Base-by-base conservation (phyloP, 176 grass and related monocot genomes). In the Puya raimondii region DNA sequence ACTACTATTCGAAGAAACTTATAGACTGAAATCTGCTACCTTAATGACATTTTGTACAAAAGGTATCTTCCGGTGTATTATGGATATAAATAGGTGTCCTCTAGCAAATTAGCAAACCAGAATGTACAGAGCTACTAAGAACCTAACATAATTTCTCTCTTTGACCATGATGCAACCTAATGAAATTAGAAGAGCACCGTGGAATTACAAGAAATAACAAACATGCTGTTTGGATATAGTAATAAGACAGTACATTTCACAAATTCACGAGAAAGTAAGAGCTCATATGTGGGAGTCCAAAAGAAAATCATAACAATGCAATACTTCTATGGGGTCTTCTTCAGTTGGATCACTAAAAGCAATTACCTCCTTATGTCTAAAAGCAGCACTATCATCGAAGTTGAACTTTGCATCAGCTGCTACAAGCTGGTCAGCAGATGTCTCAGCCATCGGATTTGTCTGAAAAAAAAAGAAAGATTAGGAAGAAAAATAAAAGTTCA, bases 341-440 rank as follows among this genome's bases (percentile, higher is more conserved):
- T 99, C 90, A 49, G 94, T 83, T 76, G 94, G 82, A 79, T 99
- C 94, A n/a, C 87, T 84, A 21, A 91, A 48, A 72, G 89, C 74
- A 76, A 99, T 93, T 74, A 93, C 86, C 64, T 99, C 90, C 84
- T 93, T 99, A 54, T 91, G 90, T 68, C 90, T 92, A 74, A 78
- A 99, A 53, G 94, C 84, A 75, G 90, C 94, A 84, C 94, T 99
- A 68, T 99, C 90, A 71, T 99, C 95, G 84, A 99, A 99, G 82
- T 99, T 99, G 80, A 99, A 81, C 74, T 99, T 99, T 70, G 90
- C 95, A 91, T 99, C 95, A 82, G 95, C 95, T 66, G 87, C 90
- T 20, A 99, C 95, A 47, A 99, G 82, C 80, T 86, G 80, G 10
- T 84, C 84, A 78, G 94, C 90, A 73, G 95, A 82, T 63, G 90